Conservation (phyloP, 768 basidiomycete species). For the Crassisporium funariophilum region DNA sequence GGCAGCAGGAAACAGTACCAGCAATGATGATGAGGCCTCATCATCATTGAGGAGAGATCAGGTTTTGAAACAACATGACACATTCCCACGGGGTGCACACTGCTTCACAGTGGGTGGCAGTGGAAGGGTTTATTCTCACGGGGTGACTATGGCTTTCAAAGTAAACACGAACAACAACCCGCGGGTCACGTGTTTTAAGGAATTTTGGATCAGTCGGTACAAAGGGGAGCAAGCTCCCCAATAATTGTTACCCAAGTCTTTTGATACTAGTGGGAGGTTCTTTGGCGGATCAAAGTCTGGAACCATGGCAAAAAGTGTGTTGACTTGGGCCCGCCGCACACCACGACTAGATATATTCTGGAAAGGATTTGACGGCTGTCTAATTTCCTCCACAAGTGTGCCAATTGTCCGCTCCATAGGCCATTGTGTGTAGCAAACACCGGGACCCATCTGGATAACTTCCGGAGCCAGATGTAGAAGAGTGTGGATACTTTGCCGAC, state of each 20-base stretch:
- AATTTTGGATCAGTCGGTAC: too few relatives aligned
- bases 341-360: slow-evolving; percentile 14
- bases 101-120: too few relatives aligned
- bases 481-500: slow-evolving; percentile 35
- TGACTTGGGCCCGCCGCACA: slow-evolving; percentile 9
- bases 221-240: too few relatives aligned
- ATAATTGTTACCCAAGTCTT: slow-evolving; percentile 7
- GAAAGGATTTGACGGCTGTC: slow-evolving; percentile 16
- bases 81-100: too few relatives aligned
- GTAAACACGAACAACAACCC: too few relatives aligned
- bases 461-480: slow-evolving; percentile 34
- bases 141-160: too few relatives aligned
- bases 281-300: slow-evolving; percentile 12
- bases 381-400: slow-evolving; percentile 26
- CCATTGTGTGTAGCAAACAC: slow-evolving; percentile 21
- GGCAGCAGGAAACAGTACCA: neutral
- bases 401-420: slow-evolving; percentile 35
- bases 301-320: slow-evolving; percentile 9
- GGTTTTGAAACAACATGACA: too few relatives aligned
- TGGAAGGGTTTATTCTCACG: too few relatives aligned
- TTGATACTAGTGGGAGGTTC: neutral
- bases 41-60: too few relatives aligned
- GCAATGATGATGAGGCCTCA: too few relatives aligned
- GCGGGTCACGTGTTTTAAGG: too few relatives aligned
- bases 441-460: slow-evolving; percentile 28